phyloP scores from a whole-genome alignment of 225 moss, liverwort and hornwort genomes.

The Straminergon stramineum region DNA sequence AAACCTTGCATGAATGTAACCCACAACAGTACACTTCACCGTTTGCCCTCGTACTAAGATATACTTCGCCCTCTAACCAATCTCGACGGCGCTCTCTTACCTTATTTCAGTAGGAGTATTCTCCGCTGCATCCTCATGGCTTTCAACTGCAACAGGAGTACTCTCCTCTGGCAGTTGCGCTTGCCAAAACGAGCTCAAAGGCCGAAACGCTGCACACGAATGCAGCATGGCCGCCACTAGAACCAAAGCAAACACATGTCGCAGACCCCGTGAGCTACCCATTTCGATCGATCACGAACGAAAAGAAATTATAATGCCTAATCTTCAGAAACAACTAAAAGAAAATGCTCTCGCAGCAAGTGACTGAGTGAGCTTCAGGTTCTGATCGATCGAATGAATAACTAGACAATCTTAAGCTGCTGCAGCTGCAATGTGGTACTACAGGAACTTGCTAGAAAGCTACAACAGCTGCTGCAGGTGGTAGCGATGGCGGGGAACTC shows the following conservation, averaged over 20 bases:
- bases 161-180: conserved; percentile 7
- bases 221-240: conserved; percentile 14
- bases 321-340: background rate
- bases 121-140: background rate
- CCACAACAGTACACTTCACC: no score
- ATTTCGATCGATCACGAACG: background rate
- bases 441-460: background rate
- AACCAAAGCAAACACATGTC: background rate
- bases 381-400: background rate
- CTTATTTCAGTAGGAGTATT: background rate
- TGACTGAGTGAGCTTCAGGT: background rate
- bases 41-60: background rate
- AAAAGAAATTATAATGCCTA: background rate
- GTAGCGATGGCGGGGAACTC: background rate
- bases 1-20: background rate
- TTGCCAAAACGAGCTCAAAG: conserved; percentile 29
- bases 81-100: background rate
- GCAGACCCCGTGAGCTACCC: background rate
- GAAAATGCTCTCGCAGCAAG: background rate
- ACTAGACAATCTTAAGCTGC: background rate
- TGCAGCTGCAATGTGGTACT: background rate
- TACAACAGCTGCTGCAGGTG: background rate
- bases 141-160: background rate
- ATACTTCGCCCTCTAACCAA: background rate
- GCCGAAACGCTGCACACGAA: conserved; percentile 8